Base-by-base conservation (phyloP, 257 asterid species). In the Voacanga thouarsii region DNA sequence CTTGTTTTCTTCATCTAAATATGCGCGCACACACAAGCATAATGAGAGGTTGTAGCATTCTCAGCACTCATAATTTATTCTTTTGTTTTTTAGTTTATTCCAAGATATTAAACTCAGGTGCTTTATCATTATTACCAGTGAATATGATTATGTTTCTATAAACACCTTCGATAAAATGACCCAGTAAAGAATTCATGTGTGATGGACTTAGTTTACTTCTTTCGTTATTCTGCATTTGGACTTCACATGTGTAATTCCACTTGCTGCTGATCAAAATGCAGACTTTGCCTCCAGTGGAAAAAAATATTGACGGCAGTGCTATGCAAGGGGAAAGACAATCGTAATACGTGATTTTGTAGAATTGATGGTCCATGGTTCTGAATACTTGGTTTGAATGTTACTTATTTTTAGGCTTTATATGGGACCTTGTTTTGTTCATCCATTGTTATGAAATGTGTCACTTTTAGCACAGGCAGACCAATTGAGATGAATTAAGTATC, bases 231-330 rank as follows among this genome's bases (percentile, higher is more conserved):
- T 24, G 39, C 30, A 9, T 39, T 33, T 18, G 28, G 19, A 21
- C 4, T 21, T 11, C 7, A 19, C 6, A 12, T 26, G 14, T 15
- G 7, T 37, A 16, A 37, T 6, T 7, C 11, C 15, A 18, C 15
- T 18, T 33, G 12, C 14, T 47, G 26, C 2, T 39, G 19, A 4
- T 39, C 28, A 72, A 16, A 33, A 47, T 63, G 74, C 82, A 79
- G 78, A 72, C 82, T 47, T 63, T 79, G 77, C 82, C 78, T 39
- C 69, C 82, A 19, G 45, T 79, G 23, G 82, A 72, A 6, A 66
- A 72, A 24, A 72, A 23, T 1, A 57, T 37, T 55, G 69, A 50
- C 50, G 78, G 4, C 6, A 18, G 73, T 57, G 11, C 73, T 71
- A 49, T 33, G 10, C 47, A 64, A 61, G 3, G 15, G 21, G 53